Evolutionary conservation across 768 basidiomycete species (phyloP).

Genomic region (Cyclocybe aegerita): DNA sequence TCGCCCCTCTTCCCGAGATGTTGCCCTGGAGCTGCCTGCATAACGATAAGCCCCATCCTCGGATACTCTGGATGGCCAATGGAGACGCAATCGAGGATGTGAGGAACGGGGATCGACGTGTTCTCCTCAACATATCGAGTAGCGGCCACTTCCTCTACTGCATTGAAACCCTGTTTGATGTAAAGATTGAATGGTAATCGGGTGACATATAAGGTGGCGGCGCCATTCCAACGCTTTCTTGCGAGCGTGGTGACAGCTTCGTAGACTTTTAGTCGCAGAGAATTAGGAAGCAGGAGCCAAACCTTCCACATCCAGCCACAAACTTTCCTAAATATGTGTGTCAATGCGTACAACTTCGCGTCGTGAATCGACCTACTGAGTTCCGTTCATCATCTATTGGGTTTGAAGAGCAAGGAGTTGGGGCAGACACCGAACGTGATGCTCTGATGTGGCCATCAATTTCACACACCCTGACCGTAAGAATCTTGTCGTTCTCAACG

Average conservation of each 20-base stretch:
- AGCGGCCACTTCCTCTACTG: constrained; percentile 4
- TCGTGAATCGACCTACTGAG: background rate
- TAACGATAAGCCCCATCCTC: constrained; percentile 7
- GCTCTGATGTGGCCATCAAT: no score
- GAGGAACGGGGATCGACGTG: constrained; percentile 11
- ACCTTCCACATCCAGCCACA: background rate
- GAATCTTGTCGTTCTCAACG: no score
- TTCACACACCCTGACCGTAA: no score
- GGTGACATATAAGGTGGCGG: background rate
- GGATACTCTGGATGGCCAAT: background rate
- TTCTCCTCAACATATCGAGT: constrained; percentile 11
- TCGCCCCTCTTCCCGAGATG: background rate
- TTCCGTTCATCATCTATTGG: background rate
- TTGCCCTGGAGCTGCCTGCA: background rate
- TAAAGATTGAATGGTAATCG: constrained; percentile 8
- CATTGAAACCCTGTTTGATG: constrained; percentile 4
- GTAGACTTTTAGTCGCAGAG: background rate
- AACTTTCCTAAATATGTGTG: background rate
- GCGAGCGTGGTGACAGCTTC: background rate
- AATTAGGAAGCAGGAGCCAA: background rate
- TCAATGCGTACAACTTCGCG: background rate
- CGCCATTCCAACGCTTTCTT: background rate
- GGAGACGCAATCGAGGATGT: constrained; percentile 6
- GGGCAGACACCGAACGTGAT: no score
- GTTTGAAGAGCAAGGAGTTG: no score